A percentile compares a stretch with the other conserved stretches of the same genome.
These are phyloP conservation scores for Calonectria henricotiae DNA, from an alignment of 2,329 filamentous ascomycete genomes.

Conservation along the genomic window DNA sequence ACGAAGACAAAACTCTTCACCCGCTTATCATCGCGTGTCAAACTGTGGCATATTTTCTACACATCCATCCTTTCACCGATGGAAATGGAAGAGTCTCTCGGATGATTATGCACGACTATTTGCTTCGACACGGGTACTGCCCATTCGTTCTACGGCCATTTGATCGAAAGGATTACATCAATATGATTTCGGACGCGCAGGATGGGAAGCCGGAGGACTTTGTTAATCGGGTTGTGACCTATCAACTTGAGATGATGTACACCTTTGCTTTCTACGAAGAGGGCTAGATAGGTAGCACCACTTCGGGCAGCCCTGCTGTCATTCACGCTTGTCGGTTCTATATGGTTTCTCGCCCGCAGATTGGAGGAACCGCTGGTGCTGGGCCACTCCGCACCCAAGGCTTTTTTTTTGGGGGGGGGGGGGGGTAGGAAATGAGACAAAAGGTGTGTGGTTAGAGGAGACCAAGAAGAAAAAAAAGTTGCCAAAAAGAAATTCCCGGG, in stretches of 20 bases:
- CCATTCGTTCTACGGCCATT: constrained; percentile 16
- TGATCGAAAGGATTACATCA: constrained; percentile 1
- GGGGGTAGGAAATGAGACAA: background rate
- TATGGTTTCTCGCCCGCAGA: constrained; percentile 17
- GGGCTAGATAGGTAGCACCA: too few species aligned
- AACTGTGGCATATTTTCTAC: constrained; percentile 24
- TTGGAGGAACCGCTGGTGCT: constrained; percentile 21
- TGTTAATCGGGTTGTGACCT: constrained; percentile 10
- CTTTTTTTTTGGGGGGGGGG: background rate
- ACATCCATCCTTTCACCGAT: constrained; percentile 22
- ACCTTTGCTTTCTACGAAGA: background rate
- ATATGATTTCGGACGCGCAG: constrained; percentile 20
- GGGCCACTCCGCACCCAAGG: constrained; percentile 14
- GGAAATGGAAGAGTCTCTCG: constrained; percentile 22
- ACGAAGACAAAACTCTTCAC: constrained; percentile 13
- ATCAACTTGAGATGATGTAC: constrained; percentile 13
- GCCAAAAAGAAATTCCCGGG: constrained; percentile 14
- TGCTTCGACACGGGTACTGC: constrained; percentile 26
- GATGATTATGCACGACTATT: constrained; percentile 31
- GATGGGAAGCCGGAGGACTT: constrained; percentile 14
- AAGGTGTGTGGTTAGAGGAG: background rate
- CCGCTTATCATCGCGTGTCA: constrained; percentile 21
- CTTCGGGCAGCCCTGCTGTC: constrained; percentile 23
- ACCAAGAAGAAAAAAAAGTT: constrained; percentile 1
- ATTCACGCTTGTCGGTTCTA: constrained; percentile 2